phyloP scores from a whole-genome alignment of 1,139 yeast genomes.

The Geotrichum aggregatum region DNA sequence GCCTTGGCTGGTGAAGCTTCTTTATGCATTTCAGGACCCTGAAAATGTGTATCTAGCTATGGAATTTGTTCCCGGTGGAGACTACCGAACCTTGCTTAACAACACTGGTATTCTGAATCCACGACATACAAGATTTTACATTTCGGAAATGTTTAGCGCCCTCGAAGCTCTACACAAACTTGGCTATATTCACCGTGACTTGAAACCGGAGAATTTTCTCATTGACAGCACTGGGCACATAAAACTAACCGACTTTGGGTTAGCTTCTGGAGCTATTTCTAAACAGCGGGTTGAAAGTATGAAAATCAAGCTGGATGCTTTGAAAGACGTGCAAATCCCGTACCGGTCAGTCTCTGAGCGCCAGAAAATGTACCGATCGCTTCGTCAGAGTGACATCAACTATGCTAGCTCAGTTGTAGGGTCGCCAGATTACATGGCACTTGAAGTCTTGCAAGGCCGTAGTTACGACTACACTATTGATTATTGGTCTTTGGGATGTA shows the following conservation, averaged over 20 bases:
- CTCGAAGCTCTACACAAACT: slow-evolving; percentile 89
- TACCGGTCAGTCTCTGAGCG: slow-evolving; percentile 77
- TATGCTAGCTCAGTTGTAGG: slow-evolving; percentile 96
- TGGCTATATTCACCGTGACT: slow-evolving; percentile 94
- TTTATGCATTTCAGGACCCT: slow-evolving; percentile 92
- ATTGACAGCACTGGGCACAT: slow-evolving; percentile 94
- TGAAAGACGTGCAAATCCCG: slow-evolving; percentile 62
- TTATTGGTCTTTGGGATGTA: slow-evolving; percentile 98
- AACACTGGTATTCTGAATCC: slow-evolving; percentile 91
- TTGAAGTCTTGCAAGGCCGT: slow-evolving; percentile 92
- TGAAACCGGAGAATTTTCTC: slow-evolving; percentile 94
- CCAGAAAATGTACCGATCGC: slow-evolving; percentile 73
- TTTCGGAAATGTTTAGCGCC: slow-evolving; percentile 93
- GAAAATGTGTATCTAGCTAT: slow-evolving; percentile 90
- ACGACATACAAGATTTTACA: slow-evolving; percentile 91
- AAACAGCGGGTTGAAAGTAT: slow-evolving; percentile 90
- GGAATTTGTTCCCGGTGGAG: slow-evolving; percentile 99
- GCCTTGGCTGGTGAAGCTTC: slow-evolving; percentile 90
- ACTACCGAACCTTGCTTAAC: slow-evolving; percentile 87
- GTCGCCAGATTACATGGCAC: slow-evolving; percentile 98
- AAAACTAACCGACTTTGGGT: slow-evolving; percentile 93
- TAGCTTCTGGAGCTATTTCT: slow-evolving; percentile 94
- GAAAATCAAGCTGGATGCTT: slow-evolving; percentile 78
- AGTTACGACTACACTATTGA: slow-evolving; percentile 94
- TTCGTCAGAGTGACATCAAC: slow-evolving; percentile 62